phyloP scores from a whole-genome alignment of 2,329 filamentous ascomycete species.

The Neospermospora avenae region DNA sequence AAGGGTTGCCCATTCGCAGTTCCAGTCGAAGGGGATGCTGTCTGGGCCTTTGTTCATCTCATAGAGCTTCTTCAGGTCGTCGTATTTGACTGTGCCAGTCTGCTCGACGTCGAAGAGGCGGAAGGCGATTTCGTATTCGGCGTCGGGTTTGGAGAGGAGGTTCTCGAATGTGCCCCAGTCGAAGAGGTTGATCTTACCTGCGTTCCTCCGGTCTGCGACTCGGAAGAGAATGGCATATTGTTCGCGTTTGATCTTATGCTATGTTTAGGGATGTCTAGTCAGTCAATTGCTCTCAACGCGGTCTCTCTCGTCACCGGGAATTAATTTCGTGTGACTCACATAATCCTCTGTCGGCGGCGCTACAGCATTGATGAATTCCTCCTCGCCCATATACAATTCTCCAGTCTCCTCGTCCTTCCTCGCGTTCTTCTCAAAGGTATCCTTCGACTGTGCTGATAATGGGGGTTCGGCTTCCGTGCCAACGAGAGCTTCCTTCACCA shows the following conservation, averaged over 20 bases:
- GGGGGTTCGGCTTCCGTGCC: constrained; percentile 55
- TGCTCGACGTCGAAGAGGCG: constrained; percentile 88
- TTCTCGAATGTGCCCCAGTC: constrained; percentile 97
- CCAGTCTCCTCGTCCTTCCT: constrained; percentile 70
- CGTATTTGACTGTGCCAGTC: constrained; percentile 82
- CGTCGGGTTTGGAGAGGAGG: constrained; percentile 87
- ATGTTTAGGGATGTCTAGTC: constrained; percentile 22
- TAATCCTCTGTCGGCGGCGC: constrained; percentile 86
- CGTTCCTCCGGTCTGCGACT: constrained; percentile 77
- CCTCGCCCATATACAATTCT: constrained; percentile 74
- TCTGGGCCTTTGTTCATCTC: constrained; percentile 82
- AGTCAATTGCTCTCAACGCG: constrained; percentile 26
- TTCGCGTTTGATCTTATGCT: constrained; percentile 98
- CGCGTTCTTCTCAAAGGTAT: constrained; percentile 74
- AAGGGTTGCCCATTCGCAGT: constrained; percentile 91
- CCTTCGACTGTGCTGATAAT: constrained; percentile 71
- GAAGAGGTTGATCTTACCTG: constrained; percentile 70
- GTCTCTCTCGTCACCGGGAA: neutral
- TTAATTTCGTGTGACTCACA: constrained; percentile 54
- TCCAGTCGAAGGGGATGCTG: constrained; percentile 93
- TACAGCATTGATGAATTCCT: constrained; percentile 90
- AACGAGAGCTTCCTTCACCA: constrained; percentile 76
- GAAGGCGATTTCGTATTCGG: constrained; percentile 98
- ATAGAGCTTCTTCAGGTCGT: constrained; percentile 81
- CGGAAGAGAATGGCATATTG: constrained; percentile 93